Percentiles rank a stretch among this genome's conserved stretches.
Conservation (phyloP, 495 filamentous ascomycete species). For the Penicillium longicatenatum region DNA sequence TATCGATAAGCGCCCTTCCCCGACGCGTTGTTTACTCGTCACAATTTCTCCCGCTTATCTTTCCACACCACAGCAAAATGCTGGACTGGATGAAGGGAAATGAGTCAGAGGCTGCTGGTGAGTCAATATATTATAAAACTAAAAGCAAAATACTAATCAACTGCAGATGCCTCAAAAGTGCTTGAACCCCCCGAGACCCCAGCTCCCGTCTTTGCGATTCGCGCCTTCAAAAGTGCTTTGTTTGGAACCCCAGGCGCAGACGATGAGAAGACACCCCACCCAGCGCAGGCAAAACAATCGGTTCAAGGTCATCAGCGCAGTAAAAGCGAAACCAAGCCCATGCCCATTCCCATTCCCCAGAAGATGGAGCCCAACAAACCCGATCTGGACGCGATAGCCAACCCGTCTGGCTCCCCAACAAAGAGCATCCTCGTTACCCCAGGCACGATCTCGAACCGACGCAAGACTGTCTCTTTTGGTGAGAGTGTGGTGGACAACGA, state of each 20-base stretch:
- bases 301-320: constrained; percentile 26
- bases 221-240: constrained; percentile 86
- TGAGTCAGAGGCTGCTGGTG: constrained; percentile 37
- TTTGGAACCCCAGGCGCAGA: constrained; percentile 79
- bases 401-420: constrained; percentile 57
- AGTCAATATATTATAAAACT: constrained; percentile 8
- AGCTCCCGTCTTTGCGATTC: constrained; percentile 89
- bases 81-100: constrained; percentile 56
- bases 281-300: constrained; percentile 21
- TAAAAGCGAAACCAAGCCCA: constrained; percentile 25
- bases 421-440: constrained; percentile 90
- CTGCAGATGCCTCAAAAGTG: constrained; percentile 39
- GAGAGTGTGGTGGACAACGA: constrained; percentile 66
- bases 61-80: constrained; percentile 39
- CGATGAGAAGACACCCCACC: constrained; percentile 28
- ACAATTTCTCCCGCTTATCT: constrained; percentile 1
- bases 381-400: constrained; percentile 32
- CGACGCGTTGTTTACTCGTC: constrained; percentile 17
- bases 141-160: constrained; percentile 10
- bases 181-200: constrained; percentile 84
- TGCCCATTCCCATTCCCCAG: constrained; percentile 20
- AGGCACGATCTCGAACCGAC: constrained; percentile 71
- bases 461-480: constrained; percentile 92
- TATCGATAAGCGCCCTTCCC: constrained; percentile 26
- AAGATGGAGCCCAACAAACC: constrained; percentile 27